Percentiles rank a stretch among this genome's conserved stretches.
These are phyloP conservation scores for Candida khao-thaluensis DNA, from an alignment of 805 yeast species.

Conservation along the genomic window DNA sequence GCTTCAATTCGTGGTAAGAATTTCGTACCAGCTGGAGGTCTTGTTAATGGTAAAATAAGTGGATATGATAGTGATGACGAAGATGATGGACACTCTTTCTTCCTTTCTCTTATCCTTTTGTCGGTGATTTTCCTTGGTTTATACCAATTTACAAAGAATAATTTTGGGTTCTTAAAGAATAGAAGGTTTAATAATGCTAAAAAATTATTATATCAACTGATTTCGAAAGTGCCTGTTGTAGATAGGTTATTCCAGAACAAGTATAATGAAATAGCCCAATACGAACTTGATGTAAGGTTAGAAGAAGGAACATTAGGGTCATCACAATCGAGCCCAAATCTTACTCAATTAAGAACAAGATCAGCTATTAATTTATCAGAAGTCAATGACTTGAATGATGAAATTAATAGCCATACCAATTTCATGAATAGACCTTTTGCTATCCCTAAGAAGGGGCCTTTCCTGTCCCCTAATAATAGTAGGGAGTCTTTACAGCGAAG, in stretches of 20 bases:
- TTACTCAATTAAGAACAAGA: conserved; percentile 32
- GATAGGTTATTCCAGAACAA: conserved; percentile 13
- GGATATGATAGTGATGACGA: conserved; percentile 19
- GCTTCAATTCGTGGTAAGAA: conserved; percentile 34
- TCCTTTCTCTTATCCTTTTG: conserved; percentile 13
- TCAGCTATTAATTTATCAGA: conserved; percentile 32
- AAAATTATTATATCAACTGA: conserved; percentile 9
- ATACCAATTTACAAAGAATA: conserved; percentile 10
- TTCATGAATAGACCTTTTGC: conserved; percentile 40
- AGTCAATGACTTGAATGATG: conserved; percentile 4
- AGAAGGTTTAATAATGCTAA: conserved; percentile 16
- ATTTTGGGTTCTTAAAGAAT: conserved; percentile 8
- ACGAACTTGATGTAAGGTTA: conserved; percentile 23
- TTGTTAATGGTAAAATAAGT: conserved; percentile 2
- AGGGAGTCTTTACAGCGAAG: conserved; percentile 26
- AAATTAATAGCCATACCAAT: conserved; percentile 18
- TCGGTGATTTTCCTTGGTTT: conserved; percentile 16
- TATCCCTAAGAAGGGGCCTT: conserved; percentile 24
- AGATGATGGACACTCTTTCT: conserved; percentile 11
- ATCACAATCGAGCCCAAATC: conserved; percentile 18
- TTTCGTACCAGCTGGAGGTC: conserved; percentile 33
- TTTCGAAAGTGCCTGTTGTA: conserved; percentile 24
- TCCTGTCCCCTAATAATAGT: conserved; percentile 21
- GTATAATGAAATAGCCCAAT: conserved; percentile 18
- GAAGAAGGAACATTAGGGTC: conserved; percentile 35